Base-by-base conservation (phyloP, 2,329 filamentous ascomycete genomes). In the Penicillium frequentans region DNA sequence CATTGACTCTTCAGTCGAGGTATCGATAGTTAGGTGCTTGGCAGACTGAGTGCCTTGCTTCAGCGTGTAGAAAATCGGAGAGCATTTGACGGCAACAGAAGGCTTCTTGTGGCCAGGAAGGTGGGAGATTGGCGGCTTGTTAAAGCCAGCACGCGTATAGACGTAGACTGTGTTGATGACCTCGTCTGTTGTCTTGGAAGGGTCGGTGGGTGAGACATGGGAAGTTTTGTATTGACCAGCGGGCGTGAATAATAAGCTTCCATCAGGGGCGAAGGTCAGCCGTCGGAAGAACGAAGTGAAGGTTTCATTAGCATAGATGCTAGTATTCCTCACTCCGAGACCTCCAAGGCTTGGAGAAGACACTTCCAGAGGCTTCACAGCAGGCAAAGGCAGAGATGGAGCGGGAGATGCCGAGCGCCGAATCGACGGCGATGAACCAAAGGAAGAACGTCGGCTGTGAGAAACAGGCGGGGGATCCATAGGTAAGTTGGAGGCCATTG, bases 121-220 rank as follows among this genome's bases (percentile, higher is more conserved):
- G 75, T 98, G 95, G 7, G 93, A 92, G 56, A 98, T 90, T 2
- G 95, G 95, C 1, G 95, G 92, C 73, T 96, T 97, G 77, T 97
- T 98, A 70, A 99, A 91, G 24, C 95, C 95, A 29, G 93, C 95
- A 66, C 95, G 84, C 0, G 93, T 97, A 75, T 99, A 99, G 53
- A 99, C 95, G 75, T 99, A 99, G 23, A 99, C 96, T 0, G 95
- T 99, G 71, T 99, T 99, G 67, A 90, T 92, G 51, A 97, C 84
- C 64, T 99, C 93, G 65, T 95, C 93, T 0, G 84, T 84, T 0
- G 86, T 83, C 73, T 93, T 96, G 2, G 81, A 71, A n/a, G 81
- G 77, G 60, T 92, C 90, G 49, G 84, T 84, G 23, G 87, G 79
- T 48, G 86, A 85, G 23, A 81, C 78, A 63, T 91, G 86, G 50